Evolutionary conservation across 306 rosid species (phyloP).

Genomic region (Quercus cerris): DNA sequence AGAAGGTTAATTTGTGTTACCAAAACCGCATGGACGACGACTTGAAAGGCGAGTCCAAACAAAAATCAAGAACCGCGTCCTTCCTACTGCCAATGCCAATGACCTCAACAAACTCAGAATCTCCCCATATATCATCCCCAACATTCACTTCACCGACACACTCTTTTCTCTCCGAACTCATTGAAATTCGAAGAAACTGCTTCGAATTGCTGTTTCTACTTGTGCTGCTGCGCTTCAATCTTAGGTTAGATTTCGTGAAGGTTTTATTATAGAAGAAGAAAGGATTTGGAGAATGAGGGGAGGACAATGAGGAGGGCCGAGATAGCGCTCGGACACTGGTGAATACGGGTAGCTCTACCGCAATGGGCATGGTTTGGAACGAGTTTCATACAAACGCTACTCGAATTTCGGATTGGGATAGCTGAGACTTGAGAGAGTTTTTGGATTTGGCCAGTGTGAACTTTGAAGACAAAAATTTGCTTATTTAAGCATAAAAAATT

Average conservation of each 20-base stretch:
- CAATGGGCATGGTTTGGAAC: not conserved
- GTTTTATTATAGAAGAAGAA: constrained; percentile 23
- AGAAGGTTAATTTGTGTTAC: constrained; percentile 20
- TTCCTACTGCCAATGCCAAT: constrained; percentile 84
- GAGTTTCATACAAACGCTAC: too few relatives aligned
- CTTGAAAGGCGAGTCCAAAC: constrained; percentile 62
- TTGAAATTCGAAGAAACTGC: constrained; percentile 29
- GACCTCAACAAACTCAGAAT: constrained; percentile 60
- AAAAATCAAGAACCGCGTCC: constrained; percentile 75
- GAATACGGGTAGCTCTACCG: constrained; percentile 53
- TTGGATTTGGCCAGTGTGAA: too few relatives aligned
- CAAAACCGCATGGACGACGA: constrained; percentile 65
- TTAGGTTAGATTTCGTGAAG: constrained; percentile 16
- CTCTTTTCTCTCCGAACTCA: constrained; percentile 22
- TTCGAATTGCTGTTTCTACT: constrained; percentile 11
- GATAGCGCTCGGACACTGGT: constrained; percentile 31
- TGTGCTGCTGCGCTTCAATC: not conserved
- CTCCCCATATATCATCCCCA: constrained; percentile 38
- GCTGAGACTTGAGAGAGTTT: too few relatives aligned
- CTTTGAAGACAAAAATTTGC: too few relatives aligned
- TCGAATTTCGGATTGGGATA: not conserved
- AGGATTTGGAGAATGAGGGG: constrained; percentile 35
- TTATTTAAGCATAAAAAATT: too few relatives aligned
- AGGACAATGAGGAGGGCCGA: constrained; percentile 15
- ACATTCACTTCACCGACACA: constrained; percentile 17